Evolutionary conservation across 2,329 filamentous ascomycete species (phyloP), one percentile per base, ranked within the genome.

Genomic region (Paecilomyces sp.): DNA sequence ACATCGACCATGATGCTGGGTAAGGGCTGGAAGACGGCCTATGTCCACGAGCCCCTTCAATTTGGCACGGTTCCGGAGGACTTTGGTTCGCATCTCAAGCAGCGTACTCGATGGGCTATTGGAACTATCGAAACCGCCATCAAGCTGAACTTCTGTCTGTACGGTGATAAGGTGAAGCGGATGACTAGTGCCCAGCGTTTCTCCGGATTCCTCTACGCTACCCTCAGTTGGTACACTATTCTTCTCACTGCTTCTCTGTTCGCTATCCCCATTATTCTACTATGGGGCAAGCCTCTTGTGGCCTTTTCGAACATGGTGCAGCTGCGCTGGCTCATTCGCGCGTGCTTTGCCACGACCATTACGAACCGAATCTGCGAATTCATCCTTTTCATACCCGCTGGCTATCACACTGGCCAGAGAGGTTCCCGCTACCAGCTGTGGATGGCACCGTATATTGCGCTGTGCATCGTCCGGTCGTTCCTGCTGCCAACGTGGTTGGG

Each of bases 401-500:
- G 84, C 22, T 86, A 86, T 66, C 80, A 84, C 67, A 83, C 82
- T 11, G 83, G 82, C 3, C 83, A 85, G 69, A 78, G 83, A 58
- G 82, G 82, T 47, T 78, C 79, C 1, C 77, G 82, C 3, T 81
- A 82, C 62, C 81, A 85, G 69, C 74, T 86, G 30, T 87, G 84
- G 83, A 86, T 86, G 83, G 79, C 83, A 6, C 83, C 84, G 0
- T 87, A 85, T 70, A 83, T 85, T 61, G 81, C 83, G 0, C 74
- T 85, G 11, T 83, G 80, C 65, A 80, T 86, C 58, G 71, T 85
- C 57, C 82, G 83, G 2, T 79, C 83, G 1, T 86, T 86, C 66
- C 64, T 85, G 13, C 75, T 86, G 2, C 84, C 84, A 28, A 79
- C 68, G 7, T 86, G 83, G 83, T 79, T 87, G 15, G 85, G 85